These are phyloP conservation scores for Marasmius tenuissimus DNA, from an alignment of 1,284 basidiomycete genomes.

Conservation along the genomic window DNA sequence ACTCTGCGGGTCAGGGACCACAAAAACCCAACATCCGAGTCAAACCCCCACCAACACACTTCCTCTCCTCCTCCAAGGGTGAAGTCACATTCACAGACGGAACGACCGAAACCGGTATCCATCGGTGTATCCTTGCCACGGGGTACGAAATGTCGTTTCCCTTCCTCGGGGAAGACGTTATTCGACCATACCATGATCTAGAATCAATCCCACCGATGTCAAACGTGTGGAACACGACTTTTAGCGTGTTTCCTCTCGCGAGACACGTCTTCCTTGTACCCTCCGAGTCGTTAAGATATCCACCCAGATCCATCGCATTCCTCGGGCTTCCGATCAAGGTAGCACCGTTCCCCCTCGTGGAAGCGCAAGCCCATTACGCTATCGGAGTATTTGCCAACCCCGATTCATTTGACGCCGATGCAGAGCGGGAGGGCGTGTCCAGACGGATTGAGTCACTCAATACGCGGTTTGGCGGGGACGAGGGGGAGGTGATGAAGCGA, in stretches of 20 bases:
- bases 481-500: slow-evolving; percentile 38
- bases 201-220: slow-evolving; percentile 45
- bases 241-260: slow-evolving; percentile 54
- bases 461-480: slow-evolving; percentile 24
- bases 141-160: slow-evolving; percentile 67
- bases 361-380: slow-evolving; percentile 65
- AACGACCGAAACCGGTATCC: slow-evolving; percentile 50
- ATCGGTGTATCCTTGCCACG: slow-evolving; percentile 70
- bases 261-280: slow-evolving; percentile 57
- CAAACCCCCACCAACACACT: too few species aligned
- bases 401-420: slow-evolving; percentile 42
- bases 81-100: slow-evolving; percentile 62
- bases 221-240: slow-evolving; percentile 58
- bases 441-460: slow-evolving; percentile 46
- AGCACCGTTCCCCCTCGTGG: slow-evolving; percentile 64
- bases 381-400: slow-evolving; percentile 54
- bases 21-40: too few species aligned
- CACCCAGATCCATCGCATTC: slow-evolving; percentile 59
- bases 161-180: slow-evolving; percentile 48
- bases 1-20: too few species aligned
- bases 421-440: slow-evolving; percentile 48
- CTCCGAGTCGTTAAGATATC: slow-evolving; percentile 48
- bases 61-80: slow-evolving; percentile 21
- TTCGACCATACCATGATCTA: slow-evolving; percentile 35
- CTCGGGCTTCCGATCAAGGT: slow-evolving; percentile 58